phyloP scores from a whole-genome alignment of 1,284 basidiomycete genomes.

The Apiotrichum akiyoshidainum region DNA sequence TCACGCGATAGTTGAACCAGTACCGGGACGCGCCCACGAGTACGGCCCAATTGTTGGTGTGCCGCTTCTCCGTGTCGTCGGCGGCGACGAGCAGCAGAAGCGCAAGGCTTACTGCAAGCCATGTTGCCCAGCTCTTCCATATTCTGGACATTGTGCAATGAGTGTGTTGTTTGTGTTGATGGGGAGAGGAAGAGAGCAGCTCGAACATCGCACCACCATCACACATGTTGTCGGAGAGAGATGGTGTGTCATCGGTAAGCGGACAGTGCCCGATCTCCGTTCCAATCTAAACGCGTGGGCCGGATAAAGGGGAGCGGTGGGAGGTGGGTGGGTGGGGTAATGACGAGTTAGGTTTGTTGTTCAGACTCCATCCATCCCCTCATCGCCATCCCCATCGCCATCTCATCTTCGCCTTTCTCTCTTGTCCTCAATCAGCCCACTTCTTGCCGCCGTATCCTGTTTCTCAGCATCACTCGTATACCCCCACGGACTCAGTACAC shows the following conservation, averaged over 20 bases:
- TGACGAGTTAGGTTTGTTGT: too few species aligned
- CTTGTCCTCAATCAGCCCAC: background rate
- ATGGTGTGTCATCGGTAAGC: too few species aligned
- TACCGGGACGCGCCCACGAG: slow-evolving; percentile 89
- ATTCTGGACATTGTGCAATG: background rate
- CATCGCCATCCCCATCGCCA: too few species aligned
- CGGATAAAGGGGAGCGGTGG: too few species aligned
- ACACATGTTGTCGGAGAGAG: too few species aligned
- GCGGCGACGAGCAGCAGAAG: background rate
- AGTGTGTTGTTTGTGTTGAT: background rate
- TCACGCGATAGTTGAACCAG: slow-evolving; percentile 97
- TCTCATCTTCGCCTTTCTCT: background rate
- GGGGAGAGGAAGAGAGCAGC: background rate
- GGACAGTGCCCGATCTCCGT: too few species aligned
- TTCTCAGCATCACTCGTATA: background rate
- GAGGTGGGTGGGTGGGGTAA: too few species aligned
- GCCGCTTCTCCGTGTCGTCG: slow-evolving; percentile 40
- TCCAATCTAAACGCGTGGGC: too few species aligned
- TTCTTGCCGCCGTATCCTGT: background rate
- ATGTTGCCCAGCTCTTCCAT: background rate
- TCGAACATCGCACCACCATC: too few species aligned
- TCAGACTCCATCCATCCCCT: too few species aligned
- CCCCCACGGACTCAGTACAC: background rate
- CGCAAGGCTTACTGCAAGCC: background rate
- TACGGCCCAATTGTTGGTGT: slow-evolving; percentile 99